These are phyloP conservation scores for Staphylotrichum tortipilum DNA, from an alignment of 495 filamentous ascomycete species.

Conservation along the genomic window DNA sequence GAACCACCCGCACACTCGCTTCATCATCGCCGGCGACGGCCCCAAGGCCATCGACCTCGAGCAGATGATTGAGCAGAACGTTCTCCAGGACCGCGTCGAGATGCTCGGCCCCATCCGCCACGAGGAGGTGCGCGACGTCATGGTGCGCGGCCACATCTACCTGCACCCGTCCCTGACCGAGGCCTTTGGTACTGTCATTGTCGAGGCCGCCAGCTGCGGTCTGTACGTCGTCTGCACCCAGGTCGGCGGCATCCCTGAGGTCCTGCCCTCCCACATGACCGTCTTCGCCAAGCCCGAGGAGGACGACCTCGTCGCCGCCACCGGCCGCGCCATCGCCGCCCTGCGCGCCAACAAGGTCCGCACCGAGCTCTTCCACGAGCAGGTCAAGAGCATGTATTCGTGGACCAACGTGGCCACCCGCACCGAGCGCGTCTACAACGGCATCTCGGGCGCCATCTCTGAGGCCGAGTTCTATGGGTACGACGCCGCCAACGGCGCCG, in stretches of 20 bases:
- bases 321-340: conserved; percentile 69
- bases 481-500: conserved; percentile 48
- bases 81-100: conserved; percentile 89
- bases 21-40: conserved; percentile 91
- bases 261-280: conserved; percentile 89
- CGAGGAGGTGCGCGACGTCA: conserved; percentile 96
- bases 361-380: conserved; percentile 89
- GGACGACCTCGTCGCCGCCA: conserved; percentile 78
- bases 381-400: conserved; percentile 95
- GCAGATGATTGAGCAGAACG: conserved; percentile 92
- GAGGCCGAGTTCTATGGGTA: conserved; percentile 83
- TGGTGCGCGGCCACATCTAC: conserved; percentile 95
- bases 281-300: conserved; percentile 89
- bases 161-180: conserved; percentile 91
- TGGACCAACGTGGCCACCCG: conserved; percentile 92
- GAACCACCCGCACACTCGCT: conserved; percentile 83
- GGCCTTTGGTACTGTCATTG: conserved; percentile 94
- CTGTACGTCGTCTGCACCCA: conserved; percentile 94
- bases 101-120: conserved; percentile 87
- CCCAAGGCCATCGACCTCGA: conserved; percentile 96
- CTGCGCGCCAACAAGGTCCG: conserved; percentile 76
- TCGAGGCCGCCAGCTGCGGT: conserved; percentile 91
- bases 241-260: conserved; percentile 93
- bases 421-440: conserved; percentile 90
- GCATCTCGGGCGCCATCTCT: conserved; percentile 72